Percentiles rank a stretch among this genome's conserved stretches.
phyloP scores from a whole-genome alignment of 2,329 filamentous ascomycete species.

The Arthrocladium fulminans region DNA sequence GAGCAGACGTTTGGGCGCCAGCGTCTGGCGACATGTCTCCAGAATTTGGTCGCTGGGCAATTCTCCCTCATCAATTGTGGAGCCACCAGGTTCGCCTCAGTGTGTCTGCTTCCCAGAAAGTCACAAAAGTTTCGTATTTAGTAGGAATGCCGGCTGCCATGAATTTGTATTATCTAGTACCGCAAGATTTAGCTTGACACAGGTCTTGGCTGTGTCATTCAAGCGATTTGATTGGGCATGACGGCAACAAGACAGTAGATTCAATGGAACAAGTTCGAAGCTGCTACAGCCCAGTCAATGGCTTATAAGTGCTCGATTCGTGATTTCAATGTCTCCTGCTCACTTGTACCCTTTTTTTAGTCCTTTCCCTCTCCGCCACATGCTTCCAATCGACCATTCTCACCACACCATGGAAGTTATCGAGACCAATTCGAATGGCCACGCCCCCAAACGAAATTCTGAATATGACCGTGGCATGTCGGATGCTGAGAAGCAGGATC shows the following conservation, averaged over 20 bases:
- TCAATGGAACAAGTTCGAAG: neutral
- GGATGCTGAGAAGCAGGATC: constrained; percentile 10
- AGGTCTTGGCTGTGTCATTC: constrained; percentile 8
- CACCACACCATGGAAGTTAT: neutral
- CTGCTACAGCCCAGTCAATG: neutral
- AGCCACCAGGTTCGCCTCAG: too few species aligned
- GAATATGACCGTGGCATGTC: neutral
- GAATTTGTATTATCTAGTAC: too few species aligned
- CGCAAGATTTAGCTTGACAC: too few species aligned
- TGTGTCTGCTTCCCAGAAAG: too few species aligned
- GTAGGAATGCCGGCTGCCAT: too few species aligned
- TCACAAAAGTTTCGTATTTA: too few species aligned
- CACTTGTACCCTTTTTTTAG: neutral
- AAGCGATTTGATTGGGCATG: neutral
- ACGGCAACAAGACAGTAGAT: neutral
- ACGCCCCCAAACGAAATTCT: neutral
- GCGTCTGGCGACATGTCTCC: too few species aligned
- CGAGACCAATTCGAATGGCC: neutral
- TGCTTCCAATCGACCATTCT: neutral
- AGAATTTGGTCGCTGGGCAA: too few species aligned
- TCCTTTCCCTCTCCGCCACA: neutral
- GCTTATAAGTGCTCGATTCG: too few species aligned
- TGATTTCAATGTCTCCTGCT: neutral
- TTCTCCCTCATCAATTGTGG: too few species aligned
- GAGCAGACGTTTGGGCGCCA: too few species aligned